A percentile compares a stretch with the other conserved stretches of the same genome.
phyloP scores from a whole-genome alignment of 176 grass and related monocot species.

The Thalia dealbata region DNA sequence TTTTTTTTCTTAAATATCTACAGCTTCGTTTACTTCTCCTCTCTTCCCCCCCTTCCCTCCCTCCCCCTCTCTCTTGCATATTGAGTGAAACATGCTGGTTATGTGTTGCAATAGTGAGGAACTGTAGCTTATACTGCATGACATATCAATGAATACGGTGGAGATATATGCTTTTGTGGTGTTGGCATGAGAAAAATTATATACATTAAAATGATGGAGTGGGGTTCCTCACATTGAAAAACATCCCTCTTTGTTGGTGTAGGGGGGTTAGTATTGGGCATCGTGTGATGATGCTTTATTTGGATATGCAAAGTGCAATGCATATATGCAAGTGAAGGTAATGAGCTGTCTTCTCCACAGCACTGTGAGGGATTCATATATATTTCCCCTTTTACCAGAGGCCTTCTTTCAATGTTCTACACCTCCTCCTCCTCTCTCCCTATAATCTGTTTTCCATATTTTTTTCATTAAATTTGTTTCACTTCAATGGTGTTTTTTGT shows the following conservation, averaged over 20 bases:
- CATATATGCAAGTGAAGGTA: not conserved
- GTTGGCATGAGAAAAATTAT: too few relatives aligned
- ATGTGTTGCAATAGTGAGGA: not conserved
- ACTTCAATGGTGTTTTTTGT: not conserved
- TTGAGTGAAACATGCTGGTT: not conserved
- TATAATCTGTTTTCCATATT: not conserved
- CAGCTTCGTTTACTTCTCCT: too few relatives aligned
- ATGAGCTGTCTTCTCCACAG: conserved; percentile 4
- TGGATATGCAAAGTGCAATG: not conserved
- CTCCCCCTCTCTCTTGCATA: not conserved
- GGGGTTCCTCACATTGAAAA: not conserved
- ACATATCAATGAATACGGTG: too few relatives aligned
- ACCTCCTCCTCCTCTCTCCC: too few relatives aligned
- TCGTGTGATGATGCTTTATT: conserved; percentile 2
- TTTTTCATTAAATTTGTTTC: not conserved
- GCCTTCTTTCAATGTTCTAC: not conserved
- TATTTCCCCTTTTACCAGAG: not conserved
- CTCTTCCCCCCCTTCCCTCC: too few relatives aligned
- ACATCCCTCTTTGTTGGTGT: too few relatives aligned
- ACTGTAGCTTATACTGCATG: not conserved
- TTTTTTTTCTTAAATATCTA: too few relatives aligned
- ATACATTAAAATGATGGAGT: too few relatives aligned
- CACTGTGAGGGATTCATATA: not conserved
- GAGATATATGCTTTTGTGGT: too few relatives aligned
- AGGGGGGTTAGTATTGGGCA: too few relatives aligned